Conservation (phyloP, 1,139 yeast species). For the Nadsonia starkeyi-henricii region DNA sequence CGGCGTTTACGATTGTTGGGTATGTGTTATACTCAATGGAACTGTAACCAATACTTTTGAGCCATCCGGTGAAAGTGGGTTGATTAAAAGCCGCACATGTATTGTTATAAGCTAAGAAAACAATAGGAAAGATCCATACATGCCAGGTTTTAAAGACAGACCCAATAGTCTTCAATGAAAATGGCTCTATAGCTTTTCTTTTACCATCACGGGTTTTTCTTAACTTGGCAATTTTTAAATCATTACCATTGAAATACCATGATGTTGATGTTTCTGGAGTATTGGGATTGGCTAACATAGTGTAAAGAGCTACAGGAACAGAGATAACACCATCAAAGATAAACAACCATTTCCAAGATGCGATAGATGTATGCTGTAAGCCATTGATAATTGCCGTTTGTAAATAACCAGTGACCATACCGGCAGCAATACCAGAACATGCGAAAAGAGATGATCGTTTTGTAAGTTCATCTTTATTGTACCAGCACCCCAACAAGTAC, state of each 20-base stretch:
- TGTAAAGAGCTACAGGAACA: constrained; percentile 33
- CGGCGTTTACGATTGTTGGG: constrained; percentile 35
- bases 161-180: constrained; percentile 28
- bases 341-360: constrained; percentile 37
- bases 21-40: constrained; percentile 33
- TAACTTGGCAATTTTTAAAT: constrained; percentile 25
- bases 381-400: constrained; percentile 29
- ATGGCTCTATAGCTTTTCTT: constrained; percentile 9
- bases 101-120: constrained; percentile 40
- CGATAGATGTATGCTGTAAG: constrained; percentile 22
- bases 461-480: constrained; percentile 30
- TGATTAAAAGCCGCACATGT: constrained; percentile 30
- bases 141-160: constrained; percentile 37
- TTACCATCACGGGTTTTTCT: constrained; percentile 35
- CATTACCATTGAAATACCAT: constrained; percentile 26
- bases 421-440: constrained; percentile 31
- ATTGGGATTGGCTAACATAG: constrained; percentile 30
- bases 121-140: constrained; percentile 32
- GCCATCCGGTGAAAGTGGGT: constrained; percentile 42
- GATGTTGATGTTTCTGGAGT: constrained; percentile 31
- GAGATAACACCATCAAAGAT: constrained; percentile 36
- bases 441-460: constrained; percentile 38
- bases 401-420: constrained; percentile 34
- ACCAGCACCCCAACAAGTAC: constrained; percentile 37
- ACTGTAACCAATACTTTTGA: constrained; percentile 31